Evolutionary conservation across 1,139 yeast species (phyloP), one percentile per base, ranked within the genome.

Genomic region (Kurtzmaniella quercitrusa): DNA sequence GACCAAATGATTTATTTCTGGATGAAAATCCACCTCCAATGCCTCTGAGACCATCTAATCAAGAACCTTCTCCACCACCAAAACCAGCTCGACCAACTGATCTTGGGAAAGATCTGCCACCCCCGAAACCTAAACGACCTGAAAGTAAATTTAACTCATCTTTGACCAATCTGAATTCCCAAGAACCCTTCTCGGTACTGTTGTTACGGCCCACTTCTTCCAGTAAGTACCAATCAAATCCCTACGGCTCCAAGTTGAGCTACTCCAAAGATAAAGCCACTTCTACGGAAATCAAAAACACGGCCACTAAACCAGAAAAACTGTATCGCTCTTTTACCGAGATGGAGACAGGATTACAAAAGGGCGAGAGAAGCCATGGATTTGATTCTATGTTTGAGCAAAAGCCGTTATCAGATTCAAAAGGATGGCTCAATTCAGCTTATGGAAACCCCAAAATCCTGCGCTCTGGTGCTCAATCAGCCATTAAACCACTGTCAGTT

Each of bases 311-410:
- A 5, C 57, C 34, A 22, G 5, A 21, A 12, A 37, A 43, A 7
- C 43, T 47, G 32, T 51, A 50, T 38, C 44, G 49, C 23, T 56
- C 65, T 3, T 61, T 61, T 43, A 41, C 53, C 2, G 55, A 57
- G n/a, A 50, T 60, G 43, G 65, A 61, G 39, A 38, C 39, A 1
- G 42, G 48, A 7, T 58, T 61, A 20, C 20, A 34, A 6, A 36
- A 39, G 17, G 38, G 42, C 4, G 26, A 40, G 32, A 50, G 23
- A 3, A 34, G 21, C 19, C 12, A 14, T 5, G 18, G 3, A 3
- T 30, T 30, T 14, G 34, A 30, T 14, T 9, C 5, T 30, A 11
- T 7, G 3, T 30, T 30, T 16, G 18, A 4, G 5, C 5, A 26
- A 9, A 5, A 26, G n/a, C n/a, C 30, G n/a, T 6, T 14, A 4